Evolutionary conservation across 345 rosid species (phyloP).

Genomic region (Rhizophora mangle): DNA sequence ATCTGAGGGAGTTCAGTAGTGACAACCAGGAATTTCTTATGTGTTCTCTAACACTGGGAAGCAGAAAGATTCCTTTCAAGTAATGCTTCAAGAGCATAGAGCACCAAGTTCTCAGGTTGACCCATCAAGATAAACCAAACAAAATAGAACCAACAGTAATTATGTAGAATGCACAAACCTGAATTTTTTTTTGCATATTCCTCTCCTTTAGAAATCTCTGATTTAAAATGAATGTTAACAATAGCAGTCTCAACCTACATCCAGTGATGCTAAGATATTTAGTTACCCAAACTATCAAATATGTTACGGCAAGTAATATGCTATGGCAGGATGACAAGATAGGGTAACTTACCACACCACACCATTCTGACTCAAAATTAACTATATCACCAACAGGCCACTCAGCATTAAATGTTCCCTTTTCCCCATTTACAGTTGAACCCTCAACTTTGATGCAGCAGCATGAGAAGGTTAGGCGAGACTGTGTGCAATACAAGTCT

Average conservation of each 20-base stretch:
- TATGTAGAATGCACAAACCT: conserved; percentile 38
- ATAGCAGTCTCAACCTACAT: conserved; percentile 65
- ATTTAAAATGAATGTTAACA: conserved; percentile 37
- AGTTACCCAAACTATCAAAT: conserved; percentile 9
- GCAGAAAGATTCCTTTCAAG: neutral
- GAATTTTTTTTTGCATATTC: conserved; percentile 31
- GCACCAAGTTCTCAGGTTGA: neutral
- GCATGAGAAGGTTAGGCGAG: conserved; percentile 47
- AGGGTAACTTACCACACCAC: conserved; percentile 37
- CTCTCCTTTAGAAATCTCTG: conserved; percentile 40
- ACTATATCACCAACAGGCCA: conserved; percentile 51
- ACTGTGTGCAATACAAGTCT: conserved; percentile 40
- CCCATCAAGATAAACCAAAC: neutral
- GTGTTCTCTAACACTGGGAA: neutral
- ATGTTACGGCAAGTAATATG: neutral
- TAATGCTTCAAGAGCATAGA: neutral
- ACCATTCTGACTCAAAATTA: conserved; percentile 52
- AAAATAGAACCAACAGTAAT: neutral
- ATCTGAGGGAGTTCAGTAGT: neutral
- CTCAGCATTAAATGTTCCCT: conserved; percentile 33
- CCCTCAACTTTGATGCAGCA: conserved; percentile 46
- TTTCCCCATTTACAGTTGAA: conserved; percentile 34
- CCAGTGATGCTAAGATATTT: conserved; percentile 10
- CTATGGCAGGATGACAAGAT: conserved; percentile 7
- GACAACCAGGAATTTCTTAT: neutral